A percentile compares a stretch with the other conserved stretches of the same genome.
Evolutionary conservation across 2,329 filamentous ascomycete genomes (phyloP).

Genomic region (Herpotrichia juniperi): DNA sequence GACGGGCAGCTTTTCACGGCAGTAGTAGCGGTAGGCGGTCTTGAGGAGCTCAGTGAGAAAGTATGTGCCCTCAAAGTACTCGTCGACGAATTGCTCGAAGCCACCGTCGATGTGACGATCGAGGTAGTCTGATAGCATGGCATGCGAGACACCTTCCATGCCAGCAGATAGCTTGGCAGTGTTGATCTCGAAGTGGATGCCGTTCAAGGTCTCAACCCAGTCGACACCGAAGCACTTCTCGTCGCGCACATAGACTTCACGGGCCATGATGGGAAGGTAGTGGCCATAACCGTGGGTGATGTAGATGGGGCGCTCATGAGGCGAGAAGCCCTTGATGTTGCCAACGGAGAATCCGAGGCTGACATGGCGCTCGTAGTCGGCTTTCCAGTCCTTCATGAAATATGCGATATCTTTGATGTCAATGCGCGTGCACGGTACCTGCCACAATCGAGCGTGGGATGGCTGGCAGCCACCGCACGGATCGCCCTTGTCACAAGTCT

Average conservation of each 20-base stretch:
- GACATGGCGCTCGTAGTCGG: constrained; percentile 91
- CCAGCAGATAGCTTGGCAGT: constrained; percentile 90
- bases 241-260: constrained; percentile 90
- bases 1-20: constrained; percentile 83
- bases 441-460: constrained; percentile 93
- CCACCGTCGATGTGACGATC: constrained; percentile 92
- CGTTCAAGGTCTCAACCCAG: constrained; percentile 84
- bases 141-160: constrained; percentile 81
- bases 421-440: constrained; percentile 95
- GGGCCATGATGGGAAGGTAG: constrained; percentile 88
- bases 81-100: constrained; percentile 92
- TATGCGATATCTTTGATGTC: constrained; percentile 98
- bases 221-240: constrained; percentile 92
- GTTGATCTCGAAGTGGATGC: constrained; percentile 82
- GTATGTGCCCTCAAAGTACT: constrained; percentile 93
- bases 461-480: constrained; percentile 95
- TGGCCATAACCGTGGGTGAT: constrained; percentile 97
- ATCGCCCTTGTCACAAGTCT: constrained; percentile 97
- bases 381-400: constrained; percentile 99
- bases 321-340: constrained; percentile 87
- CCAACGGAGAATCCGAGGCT: constrained; percentile 86
- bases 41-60: constrained; percentile 97
- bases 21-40: constrained; percentile 92
- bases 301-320: constrained; percentile 73
- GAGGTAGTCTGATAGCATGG: constrained; percentile 86